Percentiles rank a stretch among this genome's conserved stretches.
Evolutionary conservation across 1,284 basidiomycete genomes (phyloP).

Genomic region (Leccinum solheimii): DNA sequence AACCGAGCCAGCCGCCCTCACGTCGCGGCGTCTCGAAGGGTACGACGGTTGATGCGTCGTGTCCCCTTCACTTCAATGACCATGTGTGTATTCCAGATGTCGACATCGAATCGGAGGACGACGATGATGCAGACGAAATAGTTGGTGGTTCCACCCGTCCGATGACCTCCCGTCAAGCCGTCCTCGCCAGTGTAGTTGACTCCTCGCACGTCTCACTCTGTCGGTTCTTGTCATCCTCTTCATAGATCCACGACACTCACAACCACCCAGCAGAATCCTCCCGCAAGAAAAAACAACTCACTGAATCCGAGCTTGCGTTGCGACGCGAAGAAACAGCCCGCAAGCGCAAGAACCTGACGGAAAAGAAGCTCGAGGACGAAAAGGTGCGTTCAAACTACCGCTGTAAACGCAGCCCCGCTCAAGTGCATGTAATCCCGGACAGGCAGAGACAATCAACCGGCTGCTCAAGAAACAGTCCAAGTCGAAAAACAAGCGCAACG

Average conservation of each 20-base stretch:
- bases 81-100: constrained; percentile 31
- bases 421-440: background rate
- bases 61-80: background rate
- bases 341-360: constrained; percentile 81
- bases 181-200: constrained; percentile 64
- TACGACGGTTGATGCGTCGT: constrained; percentile 4
- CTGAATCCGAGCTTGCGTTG: constrained; percentile 80
- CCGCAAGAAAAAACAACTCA: constrained; percentile 75
- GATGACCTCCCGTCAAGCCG: constrained; percentile 74
- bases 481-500: constrained; percentile 63
- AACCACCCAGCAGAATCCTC: constrained; percentile 45
- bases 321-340: constrained; percentile 84
- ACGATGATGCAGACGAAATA: constrained; percentile 40
- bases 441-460: constrained; percentile 89
- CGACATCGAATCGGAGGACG: constrained; percentile 63
- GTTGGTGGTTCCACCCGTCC: constrained; percentile 41
- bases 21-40: constrained; percentile 34
- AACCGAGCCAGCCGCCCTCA: constrained; percentile 31
- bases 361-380: constrained; percentile 91
- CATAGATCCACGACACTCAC: background rate
- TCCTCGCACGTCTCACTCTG: constrained; percentile 58
- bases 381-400: constrained; percentile 55
- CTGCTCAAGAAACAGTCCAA: constrained; percentile 86
- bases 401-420: background rate
- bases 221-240: background rate